Conservation (phyloP, 169 alveolate species). For the Theileria parva region DNA sequence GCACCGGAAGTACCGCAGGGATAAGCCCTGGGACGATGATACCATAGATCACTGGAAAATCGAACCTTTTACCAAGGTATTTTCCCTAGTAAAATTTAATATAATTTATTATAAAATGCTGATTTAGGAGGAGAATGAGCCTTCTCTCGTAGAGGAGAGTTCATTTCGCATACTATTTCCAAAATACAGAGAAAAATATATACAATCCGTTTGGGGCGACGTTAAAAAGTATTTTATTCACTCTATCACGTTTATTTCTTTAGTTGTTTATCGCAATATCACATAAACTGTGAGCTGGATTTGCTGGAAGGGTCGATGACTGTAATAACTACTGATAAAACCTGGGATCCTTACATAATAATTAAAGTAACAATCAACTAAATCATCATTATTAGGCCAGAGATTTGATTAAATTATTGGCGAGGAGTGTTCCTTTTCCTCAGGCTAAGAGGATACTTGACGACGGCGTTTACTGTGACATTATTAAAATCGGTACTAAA, state of each 20-base stretch:
- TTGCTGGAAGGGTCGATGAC: constrained; percentile 98
- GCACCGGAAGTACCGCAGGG: constrained; percentile 90
- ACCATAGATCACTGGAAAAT: constrained; percentile 98
- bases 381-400: constrained; percentile 83
- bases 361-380: constrained; percentile 75
- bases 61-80: constrained; percentile 82
- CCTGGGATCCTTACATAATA: constrained; percentile 98
- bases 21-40: constrained; percentile 99
- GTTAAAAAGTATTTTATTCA: constrained; percentile 75
- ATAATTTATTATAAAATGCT: constrained; percentile 76
- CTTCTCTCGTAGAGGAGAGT: constrained; percentile 91
- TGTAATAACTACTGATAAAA: constrained; percentile 95
- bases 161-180: constrained; percentile 97
- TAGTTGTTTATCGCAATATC: constrained; percentile 84
- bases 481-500: constrained; percentile 85
- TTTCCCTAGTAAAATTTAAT: constrained; percentile 2
- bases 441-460: constrained; percentile 96
- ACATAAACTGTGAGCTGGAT: constrained; percentile 93
- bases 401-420: constrained; percentile 95
- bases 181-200: constrained; percentile 96
- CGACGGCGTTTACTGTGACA: constrained; percentile 93
- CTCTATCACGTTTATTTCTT: neutral
- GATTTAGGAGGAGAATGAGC: constrained; percentile 85
- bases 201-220: constrained; percentile 95
- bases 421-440: constrained; percentile 98